Evolutionary conservation across 257 asterid genomes (phyloP).

Genomic region (Solanum acaule): DNA sequence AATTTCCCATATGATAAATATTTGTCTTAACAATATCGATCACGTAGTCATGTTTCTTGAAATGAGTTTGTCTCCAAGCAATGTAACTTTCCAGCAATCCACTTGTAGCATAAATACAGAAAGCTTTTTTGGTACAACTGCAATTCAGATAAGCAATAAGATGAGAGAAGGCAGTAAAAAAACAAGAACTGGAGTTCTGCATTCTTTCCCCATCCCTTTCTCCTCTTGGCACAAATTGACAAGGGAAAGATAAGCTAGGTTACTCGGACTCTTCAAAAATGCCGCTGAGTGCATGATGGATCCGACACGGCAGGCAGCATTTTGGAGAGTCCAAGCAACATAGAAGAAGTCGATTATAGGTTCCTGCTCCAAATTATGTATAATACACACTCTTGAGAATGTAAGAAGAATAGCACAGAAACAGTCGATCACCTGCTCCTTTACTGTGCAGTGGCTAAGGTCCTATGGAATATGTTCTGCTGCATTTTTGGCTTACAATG

Average conservation of each 20-base stretch:
- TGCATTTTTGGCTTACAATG: not conserved
- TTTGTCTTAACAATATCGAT: too few species aligned
- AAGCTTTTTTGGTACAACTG: constrained; percentile 55
- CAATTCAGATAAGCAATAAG: not conserved
- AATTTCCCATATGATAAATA: too few species aligned
- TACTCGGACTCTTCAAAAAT: too few species aligned
- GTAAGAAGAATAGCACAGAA: not conserved
- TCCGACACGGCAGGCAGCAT: not conserved
- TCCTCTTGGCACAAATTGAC: not conserved
- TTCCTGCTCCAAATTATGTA: not conserved
- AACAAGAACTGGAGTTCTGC: not conserved
- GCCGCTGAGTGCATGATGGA: not conserved
- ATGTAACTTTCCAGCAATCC: constrained; percentile 77
- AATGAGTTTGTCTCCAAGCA: constrained; percentile 43
- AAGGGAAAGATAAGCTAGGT: not conserved
- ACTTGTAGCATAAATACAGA: constrained; percentile 75
- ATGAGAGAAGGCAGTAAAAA: not conserved
- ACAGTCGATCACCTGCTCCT: not conserved
- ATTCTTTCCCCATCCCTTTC: not conserved
- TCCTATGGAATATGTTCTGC: not conserved
- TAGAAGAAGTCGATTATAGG: not conserved
- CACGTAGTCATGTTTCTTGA: not conserved
- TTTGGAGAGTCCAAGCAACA: not conserved
- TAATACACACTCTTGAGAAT: not conserved
- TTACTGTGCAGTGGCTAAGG: not conserved